These are phyloP conservation scores for Mimosa bimucronata DNA, from an alignment of 306 rosid genomes.

Conservation along the genomic window DNA sequence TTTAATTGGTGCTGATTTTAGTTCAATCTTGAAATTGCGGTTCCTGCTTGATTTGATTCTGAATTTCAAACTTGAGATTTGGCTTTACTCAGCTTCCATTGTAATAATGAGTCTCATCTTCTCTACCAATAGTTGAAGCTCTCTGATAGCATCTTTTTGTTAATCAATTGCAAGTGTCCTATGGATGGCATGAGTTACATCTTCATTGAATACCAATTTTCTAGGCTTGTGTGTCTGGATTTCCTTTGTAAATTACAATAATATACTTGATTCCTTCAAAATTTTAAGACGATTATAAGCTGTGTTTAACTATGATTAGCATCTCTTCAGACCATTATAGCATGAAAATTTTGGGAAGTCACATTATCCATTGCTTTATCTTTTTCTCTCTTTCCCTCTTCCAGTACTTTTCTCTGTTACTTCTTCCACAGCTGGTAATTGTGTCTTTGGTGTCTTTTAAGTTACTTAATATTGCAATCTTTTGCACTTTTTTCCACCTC, in stretches of 20 bases:
- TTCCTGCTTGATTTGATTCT: neutral
- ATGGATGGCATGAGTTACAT: neutral
- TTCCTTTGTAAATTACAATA: neutral
- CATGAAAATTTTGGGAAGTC: neutral
- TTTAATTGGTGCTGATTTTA: too few species aligned
- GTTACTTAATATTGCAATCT: too few species aligned
- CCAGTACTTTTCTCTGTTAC: neutral
- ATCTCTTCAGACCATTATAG: neutral
- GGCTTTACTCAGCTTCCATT: neutral
- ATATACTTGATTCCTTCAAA: neutral
- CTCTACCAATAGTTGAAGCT: neutral
- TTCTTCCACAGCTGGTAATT: neutral
- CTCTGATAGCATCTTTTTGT: too few species aligned
- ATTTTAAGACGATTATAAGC: neutral
- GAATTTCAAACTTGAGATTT: neutral
- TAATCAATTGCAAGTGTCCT: neutral
- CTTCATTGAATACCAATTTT: neutral
- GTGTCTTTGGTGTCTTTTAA: too few species aligned
- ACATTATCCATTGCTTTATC: neutral
- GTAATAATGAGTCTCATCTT: neutral
- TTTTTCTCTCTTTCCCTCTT: neutral
- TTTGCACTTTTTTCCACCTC: too few species aligned
- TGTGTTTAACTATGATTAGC: neutral
- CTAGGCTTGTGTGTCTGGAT: neutral
- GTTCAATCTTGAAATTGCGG: neutral